Evolutionary conservation across 2,329 filamentous ascomycete genomes (phyloP).

Genomic region (Fusarium foetens): DNA sequence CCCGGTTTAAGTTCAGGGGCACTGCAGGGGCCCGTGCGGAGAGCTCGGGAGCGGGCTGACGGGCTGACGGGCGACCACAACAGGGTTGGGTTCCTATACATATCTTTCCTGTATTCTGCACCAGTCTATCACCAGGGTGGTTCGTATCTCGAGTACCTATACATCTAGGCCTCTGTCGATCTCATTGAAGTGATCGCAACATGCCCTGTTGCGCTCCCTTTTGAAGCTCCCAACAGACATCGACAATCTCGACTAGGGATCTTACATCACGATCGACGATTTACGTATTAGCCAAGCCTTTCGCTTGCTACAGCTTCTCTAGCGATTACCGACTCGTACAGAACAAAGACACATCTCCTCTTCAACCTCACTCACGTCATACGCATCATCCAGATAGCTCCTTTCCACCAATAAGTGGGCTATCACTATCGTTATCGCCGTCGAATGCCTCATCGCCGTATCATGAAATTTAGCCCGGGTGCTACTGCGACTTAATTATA

Average conservation of each 20-base stretch:
- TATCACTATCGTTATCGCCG: conserved; percentile 36
- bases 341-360: conserved; percentile 7
- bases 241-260: conserved; percentile 31
- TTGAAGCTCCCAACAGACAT: conserved; percentile 40
- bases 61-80: conserved; percentile 15
- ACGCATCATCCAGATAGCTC: conserved; percentile 16
- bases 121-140: neutral
- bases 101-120: neutral
- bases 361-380: conserved; percentile 22
- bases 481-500: conserved; percentile 27
- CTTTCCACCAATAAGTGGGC: conserved; percentile 20
- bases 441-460: conserved; percentile 39
- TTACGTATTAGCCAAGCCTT: conserved; percentile 33
- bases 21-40: conserved; percentile 26
- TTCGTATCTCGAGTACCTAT: conserved; percentile 9
- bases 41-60: conserved; percentile 31
- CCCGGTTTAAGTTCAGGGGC: conserved; percentile 33
- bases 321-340: conserved; percentile 12
- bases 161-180: conserved; percentile 23
- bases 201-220: conserved; percentile 33
- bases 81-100: conserved; percentile 20
- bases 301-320: conserved; percentile 16
- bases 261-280: conserved; percentile 42
- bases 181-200: conserved; percentile 33
- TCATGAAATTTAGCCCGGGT: conserved; percentile 32